Conservation (phyloP, 1,284 basidiomycete genomes). For the Phellinidium pouzarii region DNA sequence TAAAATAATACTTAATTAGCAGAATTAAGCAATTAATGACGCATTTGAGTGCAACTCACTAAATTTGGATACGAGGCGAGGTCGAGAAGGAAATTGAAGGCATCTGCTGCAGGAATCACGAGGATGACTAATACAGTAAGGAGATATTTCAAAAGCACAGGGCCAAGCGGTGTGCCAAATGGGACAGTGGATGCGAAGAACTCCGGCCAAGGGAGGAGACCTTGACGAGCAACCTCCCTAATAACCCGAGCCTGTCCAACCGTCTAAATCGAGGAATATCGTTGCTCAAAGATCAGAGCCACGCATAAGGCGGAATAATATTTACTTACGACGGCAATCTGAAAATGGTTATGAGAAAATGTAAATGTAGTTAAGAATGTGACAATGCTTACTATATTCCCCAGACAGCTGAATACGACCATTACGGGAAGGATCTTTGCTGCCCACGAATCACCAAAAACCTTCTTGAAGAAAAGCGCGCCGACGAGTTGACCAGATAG, state of each 20-base stretch:
- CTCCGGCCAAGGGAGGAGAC: conserved; percentile 36
- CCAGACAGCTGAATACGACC: conserved; percentile 37
- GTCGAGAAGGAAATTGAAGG: conserved; percentile 40
- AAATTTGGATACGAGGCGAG: conserved; percentile 26
- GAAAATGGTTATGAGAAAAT: neutral
- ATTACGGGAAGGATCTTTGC: conserved; percentile 35
- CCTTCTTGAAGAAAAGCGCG: conserved; percentile 42
- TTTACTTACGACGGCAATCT: conserved; percentile 25
- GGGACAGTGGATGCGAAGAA: conserved; percentile 39
- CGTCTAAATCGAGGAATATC: conserved; percentile 24
- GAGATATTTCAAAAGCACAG: conserved; percentile 40
- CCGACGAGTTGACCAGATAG: conserved; percentile 40
- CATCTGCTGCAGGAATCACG: conserved; percentile 47
- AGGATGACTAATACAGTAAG: conserved; percentile 47
- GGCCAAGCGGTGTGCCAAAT: conserved; percentile 41
- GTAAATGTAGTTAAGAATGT: neutral
- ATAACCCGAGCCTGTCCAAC: conserved; percentile 41
- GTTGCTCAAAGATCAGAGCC: conserved; percentile 5
- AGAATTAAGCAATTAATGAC: too few species aligned
- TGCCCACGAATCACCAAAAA: conserved; percentile 38
- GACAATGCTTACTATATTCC: conserved; percentile 31
- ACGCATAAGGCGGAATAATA: neutral
- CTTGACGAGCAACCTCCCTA: conserved; percentile 34
- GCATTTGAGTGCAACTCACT: conserved; percentile 22
- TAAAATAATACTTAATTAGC: conserved; percentile 27